Percentiles rank a stretch among this genome's conserved stretches.
These are phyloP conservation scores for Dioscorea dumetorum DNA, from an alignment of 106 monocot genomes.

Conservation along the genomic window DNA sequence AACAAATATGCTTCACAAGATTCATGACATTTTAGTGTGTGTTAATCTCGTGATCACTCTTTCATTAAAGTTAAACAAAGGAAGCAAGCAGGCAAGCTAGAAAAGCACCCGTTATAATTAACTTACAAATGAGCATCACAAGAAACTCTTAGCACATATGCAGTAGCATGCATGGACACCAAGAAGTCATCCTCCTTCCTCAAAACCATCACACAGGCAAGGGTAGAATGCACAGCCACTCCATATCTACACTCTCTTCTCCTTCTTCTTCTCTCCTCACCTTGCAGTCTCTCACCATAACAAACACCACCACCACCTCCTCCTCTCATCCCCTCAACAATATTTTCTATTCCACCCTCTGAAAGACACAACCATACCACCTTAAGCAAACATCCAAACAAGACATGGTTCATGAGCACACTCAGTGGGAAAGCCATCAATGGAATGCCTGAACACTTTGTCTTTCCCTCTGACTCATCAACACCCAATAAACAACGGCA, in stretches of 20 bases:
- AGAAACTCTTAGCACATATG: not conserved
- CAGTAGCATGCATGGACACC: not conserved
- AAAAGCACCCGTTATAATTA: no score
- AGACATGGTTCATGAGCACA: slow-evolving; percentile 33
- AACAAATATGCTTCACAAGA: no score
- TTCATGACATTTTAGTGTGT: no score
- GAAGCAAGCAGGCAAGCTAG: no score
- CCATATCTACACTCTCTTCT: slow-evolving; percentile 12
- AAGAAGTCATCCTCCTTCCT: not conserved
- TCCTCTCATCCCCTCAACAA: not conserved
- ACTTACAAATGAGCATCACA: no score
- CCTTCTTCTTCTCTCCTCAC: slow-evolving; percentile 15
- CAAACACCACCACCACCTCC: not conserved
- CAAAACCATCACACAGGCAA: slow-evolving; percentile 2
- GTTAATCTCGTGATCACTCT: no score
- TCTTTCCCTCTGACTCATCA: slow-evolving; percentile 9
- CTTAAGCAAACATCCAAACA: slow-evolving; percentile 1
- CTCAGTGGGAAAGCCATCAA: not conserved
- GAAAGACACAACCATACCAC: slow-evolving; percentile 1
- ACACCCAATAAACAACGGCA: not conserved
- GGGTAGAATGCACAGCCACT: slow-evolving; percentile 12
- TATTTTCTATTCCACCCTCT: slow-evolving; percentile 14
- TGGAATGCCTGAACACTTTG: slow-evolving; percentile 14
- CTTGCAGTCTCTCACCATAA: slow-evolving; percentile 10
- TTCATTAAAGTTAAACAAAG: no score